phyloP scores from a whole-genome alignment of 2,329 filamentous ascomycete species.

The Didymella keratinophila region DNA sequence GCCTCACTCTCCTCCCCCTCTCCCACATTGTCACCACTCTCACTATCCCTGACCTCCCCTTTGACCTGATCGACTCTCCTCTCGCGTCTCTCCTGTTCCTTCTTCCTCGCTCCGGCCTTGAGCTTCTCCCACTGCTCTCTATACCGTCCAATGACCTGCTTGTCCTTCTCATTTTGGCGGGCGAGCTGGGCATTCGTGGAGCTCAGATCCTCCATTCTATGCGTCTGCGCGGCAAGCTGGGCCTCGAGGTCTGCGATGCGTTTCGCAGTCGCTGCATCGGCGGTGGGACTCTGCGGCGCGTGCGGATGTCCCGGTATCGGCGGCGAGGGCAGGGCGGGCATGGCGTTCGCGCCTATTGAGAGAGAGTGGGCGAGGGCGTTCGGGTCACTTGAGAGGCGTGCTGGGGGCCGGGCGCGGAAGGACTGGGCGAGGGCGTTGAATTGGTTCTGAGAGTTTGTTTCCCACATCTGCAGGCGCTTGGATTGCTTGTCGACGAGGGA shows the following conservation, averaged over 20 bases:
- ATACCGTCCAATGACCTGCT: conserved; percentile 63
- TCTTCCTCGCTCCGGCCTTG: conserved; percentile 66
- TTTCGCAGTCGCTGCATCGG: neutral
- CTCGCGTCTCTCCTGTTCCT: conserved; percentile 42
- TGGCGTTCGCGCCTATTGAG: neutral
- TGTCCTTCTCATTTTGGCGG: conserved; percentile 68
- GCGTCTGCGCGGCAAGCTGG: conserved; percentile 34
- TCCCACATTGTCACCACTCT: conserved; percentile 21
- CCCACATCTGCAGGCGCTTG: conserved; percentile 89
- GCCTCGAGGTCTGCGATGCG: conserved; percentile 39
- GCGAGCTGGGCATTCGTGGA: conserved; percentile 68
- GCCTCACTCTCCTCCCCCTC: conserved; percentile 33
- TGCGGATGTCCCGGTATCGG: neutral
- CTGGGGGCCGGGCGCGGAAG: conserved; percentile 52
- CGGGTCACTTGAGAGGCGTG: neutral
- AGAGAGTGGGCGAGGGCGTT: neutral
- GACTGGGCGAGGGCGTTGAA: conserved; percentile 88
- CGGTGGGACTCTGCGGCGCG: neutral
- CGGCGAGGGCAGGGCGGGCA: neutral
- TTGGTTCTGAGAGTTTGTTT: conserved; percentile 88
- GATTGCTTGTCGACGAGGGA: conserved; percentile 85
- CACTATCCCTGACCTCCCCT: conserved; percentile 28
- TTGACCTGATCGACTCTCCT: conserved; percentile 24
- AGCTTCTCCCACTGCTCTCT: conserved; percentile 73
- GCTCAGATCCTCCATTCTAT: conserved; percentile 58